Base-by-base conservation (phyloP, 1,139 yeast genomes). In the Hanseniaspora gamundiae region DNA sequence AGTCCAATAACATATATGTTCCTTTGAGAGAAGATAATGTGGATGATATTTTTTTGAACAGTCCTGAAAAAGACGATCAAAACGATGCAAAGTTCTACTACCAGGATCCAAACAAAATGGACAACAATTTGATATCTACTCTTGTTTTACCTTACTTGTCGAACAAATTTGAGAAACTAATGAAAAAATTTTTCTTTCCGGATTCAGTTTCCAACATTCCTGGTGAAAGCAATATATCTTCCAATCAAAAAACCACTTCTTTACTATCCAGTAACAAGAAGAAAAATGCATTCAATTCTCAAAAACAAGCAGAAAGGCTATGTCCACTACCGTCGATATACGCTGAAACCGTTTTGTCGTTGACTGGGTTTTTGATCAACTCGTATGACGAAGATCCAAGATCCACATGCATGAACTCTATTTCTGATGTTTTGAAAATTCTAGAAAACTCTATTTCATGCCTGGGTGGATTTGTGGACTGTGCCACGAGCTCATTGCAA, bases 381-480 rank as follows among this genome's bases (percentile, higher is more conserved):
- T 76, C 87, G 0, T 67, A 74, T 26, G 76, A 73, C 47, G 86
- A 80, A 56, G 87, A 80, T 51, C 75, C 74, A 45, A 70, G 65
- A 44, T 71, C 74, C 33, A 65, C 71, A 8, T 73, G 79, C 1
- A 69, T 72, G 13, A 70, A 71, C 19, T 67, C 72, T 28, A 69
- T 81, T 19, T 70, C 81, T 9, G 81, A 77, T 42, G 71, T 75
- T 1, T 60, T 81, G 46, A 76, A 76, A 39, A 59, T 74, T 14
- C 61, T 80, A 42, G 86, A 81, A 47, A 69, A 70, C 48, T 76
- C 84, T 1, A 74, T 80, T 55, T 58, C 80, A 62, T 49, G 77
- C 54, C 49, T 77, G 63, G 64, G 78, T 52, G 55, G 71, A 56
- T 68, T 68, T 62, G 52, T 68, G 14, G 64, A 60, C 38, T 56